phyloP scores from a whole-genome alignment of 495 filamentous ascomycete genomes.

The Xylaria intraflava region DNA sequence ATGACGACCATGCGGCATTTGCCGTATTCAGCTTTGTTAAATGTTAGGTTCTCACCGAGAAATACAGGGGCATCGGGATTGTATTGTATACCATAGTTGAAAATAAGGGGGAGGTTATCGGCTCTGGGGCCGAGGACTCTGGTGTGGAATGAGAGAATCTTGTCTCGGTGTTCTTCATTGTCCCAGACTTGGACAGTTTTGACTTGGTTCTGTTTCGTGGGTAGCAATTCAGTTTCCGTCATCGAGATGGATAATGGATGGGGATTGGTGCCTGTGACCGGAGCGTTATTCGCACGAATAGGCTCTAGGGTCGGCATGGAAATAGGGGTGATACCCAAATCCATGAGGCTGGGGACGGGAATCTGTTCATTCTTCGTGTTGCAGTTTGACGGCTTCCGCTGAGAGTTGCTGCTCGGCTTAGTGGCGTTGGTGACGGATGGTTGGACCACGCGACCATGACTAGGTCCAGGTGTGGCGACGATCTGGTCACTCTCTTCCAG shows the following conservation, averaged over 20 bases:
- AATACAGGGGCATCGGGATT: background rate
- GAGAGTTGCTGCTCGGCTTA: no score
- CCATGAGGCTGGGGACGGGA: background rate
- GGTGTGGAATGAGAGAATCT: no score
- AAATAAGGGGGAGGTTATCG: background rate
- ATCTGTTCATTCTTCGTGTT: no score
- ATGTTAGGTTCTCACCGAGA: background rate
- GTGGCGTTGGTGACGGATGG: background rate
- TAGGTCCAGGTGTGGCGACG: background rate
- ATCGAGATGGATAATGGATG: no score
- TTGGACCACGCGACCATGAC: background rate
- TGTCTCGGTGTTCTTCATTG: background rate
- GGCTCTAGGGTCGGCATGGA: background rate
- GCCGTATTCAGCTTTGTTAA: background rate
- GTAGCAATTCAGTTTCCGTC: background rate
- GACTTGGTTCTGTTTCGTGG: background rate
- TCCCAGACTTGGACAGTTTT: background rate
- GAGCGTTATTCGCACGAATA: background rate
- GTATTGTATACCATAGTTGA: background rate
- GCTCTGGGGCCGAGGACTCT: background rate
- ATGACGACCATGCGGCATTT: constrained; percentile 1
- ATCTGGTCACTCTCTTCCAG: background rate
- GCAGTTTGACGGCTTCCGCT: no score
- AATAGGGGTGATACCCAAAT: background rate
- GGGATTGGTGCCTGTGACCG: background rate